phyloP scores from a whole-genome alignment of 441 rosid species.

The Syzygium malaccense region DNA sequence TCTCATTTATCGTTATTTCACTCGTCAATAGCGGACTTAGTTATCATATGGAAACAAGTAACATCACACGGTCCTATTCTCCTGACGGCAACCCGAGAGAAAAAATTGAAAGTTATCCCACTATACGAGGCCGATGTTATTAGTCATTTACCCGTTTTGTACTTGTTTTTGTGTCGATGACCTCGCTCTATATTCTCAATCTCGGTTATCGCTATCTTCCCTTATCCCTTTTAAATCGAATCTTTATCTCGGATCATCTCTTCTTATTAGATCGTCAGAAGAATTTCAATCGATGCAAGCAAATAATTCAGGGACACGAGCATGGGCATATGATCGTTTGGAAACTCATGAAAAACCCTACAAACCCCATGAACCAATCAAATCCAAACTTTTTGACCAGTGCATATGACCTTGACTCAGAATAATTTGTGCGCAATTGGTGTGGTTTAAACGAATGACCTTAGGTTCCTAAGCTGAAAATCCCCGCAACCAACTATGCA shows the following conservation, averaged over 20 bases:
- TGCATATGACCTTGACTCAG: background rate
- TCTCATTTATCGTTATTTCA: too few relatives aligned
- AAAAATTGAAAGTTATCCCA: background rate
- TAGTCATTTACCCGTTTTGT: background rate
- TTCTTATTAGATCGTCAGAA: background rate
- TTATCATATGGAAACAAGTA: background rate
- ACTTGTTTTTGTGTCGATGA: background rate
- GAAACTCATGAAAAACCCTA: accelerated
- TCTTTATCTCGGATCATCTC: background rate
- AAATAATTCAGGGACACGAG: accelerated
- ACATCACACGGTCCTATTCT: background rate
- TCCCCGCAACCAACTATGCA: background rate
- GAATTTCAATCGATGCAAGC: background rate
- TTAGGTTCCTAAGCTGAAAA: accelerated
- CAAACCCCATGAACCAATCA: background rate
- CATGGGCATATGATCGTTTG: background rate
- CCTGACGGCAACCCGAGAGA: accelerated
- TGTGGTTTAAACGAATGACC: background rate
- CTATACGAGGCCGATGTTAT: accelerated
- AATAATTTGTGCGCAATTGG: background rate
- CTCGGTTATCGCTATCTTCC: background rate
- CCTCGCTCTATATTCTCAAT: background rate
- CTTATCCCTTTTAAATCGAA: background rate
- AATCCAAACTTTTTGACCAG: accelerated
- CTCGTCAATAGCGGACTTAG: background rate